Evolutionary conservation across 495 filamentous ascomycete genomes (phyloP), one percentile per base, ranked within the genome.

Genomic region (Thozetella sp.): DNA sequence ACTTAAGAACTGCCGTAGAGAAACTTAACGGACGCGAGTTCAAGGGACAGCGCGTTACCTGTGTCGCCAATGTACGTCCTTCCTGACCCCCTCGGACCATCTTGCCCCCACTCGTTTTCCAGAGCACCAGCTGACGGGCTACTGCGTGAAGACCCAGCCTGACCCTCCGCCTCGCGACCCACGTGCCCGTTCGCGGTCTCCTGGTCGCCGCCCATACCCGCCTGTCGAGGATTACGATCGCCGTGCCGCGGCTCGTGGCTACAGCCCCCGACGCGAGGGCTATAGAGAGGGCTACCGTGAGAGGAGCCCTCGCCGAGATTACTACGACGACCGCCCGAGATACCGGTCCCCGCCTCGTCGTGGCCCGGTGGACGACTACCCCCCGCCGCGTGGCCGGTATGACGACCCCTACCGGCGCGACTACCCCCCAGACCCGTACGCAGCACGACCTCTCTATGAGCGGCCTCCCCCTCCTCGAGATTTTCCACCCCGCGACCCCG

Each of bases 21-120:
- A 97, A 97, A 73, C 88, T 99, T 48, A 94, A 99, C 67, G 85
- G 84, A 62, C 87, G 87, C 65, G 92, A 96, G 61, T 97, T 98
- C 78, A 97, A 97, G 77, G 92, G 91, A 61, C 81, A 84, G 53
- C 82, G 85, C 63, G 93, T 99, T 55, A 87, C 78, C 54, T 99
- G 95, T 71, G 76, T 90, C 63, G 85, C 92, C 58, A 93, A 96
- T 79, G 93, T 97, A 88, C 74, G 88, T 72, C 23, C 46, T 2
- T 17, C 22, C 9, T 37, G 9, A 6, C 3, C 2, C 50, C n/a
- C 43, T 37, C 34, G 3, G n/a, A 23, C 45, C 6, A 15, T 3
- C 45, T 3, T 25, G 24, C 24, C 25, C 52, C 53, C 27, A 54
- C 51, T 24, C 54, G 26, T 22, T 27, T 54, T 20, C 52, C 25